These are phyloP conservation scores for Phytophthora sojae DNA, from an alignment of 352 stramenopile species.

Conservation along the genomic window DNA sequence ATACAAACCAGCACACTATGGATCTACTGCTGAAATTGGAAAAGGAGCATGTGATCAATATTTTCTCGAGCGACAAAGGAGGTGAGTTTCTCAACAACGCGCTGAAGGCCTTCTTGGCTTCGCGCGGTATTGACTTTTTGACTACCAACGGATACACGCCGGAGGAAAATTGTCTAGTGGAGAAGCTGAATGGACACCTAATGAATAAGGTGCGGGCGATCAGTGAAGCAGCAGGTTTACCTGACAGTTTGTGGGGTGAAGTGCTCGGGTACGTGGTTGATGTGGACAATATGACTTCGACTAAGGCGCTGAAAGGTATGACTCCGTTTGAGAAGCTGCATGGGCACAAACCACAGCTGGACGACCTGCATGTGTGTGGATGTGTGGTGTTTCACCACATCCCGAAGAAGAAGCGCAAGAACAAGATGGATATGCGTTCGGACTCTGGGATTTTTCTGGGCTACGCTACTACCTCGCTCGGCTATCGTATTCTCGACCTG, in stretches of 20 bases:
- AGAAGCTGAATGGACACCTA: too few species aligned
- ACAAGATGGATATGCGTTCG: background rate
- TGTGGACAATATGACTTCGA: constrained; percentile 1
- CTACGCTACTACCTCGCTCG: background rate
- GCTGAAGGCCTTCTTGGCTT: background rate
- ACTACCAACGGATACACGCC: too few species aligned
- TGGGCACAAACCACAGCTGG: background rate
- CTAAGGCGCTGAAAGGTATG: background rate
- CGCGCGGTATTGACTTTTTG: background rate
- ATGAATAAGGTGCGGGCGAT: too few species aligned
- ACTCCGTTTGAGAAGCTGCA: background rate
- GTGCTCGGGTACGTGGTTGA: too few species aligned
- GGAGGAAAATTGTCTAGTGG: too few species aligned
- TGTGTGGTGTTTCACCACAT: background rate
- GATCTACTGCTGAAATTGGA: background rate
- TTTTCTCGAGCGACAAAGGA: constrained; percentile 5
- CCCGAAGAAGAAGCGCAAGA: background rate
- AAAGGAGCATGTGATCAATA: background rate
- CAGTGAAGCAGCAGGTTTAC: too few species aligned
- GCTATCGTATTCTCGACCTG: background rate
- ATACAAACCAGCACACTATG: background rate
- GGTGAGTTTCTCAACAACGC: constrained; percentile 1
- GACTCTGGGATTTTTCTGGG: background rate
- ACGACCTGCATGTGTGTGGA: background rate
- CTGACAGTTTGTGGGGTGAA: too few species aligned